These are phyloP conservation scores for Terana coerulea DNA, from an alignment of 768 basidiomycete species.

Conservation along the genomic window DNA sequence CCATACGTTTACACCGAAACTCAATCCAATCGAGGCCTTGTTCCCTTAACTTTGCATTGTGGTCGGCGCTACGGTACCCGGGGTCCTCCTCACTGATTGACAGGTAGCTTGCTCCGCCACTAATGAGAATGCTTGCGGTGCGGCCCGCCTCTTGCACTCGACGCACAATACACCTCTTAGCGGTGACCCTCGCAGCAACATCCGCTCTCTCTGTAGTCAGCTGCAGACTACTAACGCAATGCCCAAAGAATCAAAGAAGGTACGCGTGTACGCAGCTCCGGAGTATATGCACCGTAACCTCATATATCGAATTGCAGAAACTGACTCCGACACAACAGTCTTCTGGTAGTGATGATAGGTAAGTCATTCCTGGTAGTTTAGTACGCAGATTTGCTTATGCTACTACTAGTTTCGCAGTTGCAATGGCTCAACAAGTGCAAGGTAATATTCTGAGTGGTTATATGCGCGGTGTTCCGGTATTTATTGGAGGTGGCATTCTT, in stretches of 20 bases:
- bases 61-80: not conserved
- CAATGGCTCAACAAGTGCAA: conserved; percentile 25
- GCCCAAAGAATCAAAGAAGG: conserved; percentile 1
- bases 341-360: conserved; percentile 22
- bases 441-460: conserved; percentile 10
- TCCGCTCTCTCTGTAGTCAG: not conserved
- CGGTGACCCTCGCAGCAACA: not conserved
- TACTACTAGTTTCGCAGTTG: conserved; percentile 19
- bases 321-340: conserved; percentile 3
- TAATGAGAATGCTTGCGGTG: too few relatives aligned
- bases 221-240: too few relatives aligned
- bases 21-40: not conserved
- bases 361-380: not conserved
- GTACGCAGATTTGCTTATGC: not conserved
- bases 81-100: not conserved
- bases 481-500: not conserved
- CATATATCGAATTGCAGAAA: not conserved
- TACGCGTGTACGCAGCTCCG: not conserved
- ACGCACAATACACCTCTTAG: not conserved
- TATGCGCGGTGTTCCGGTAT: not conserved
- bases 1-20: not conserved
- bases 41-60: too few relatives aligned
- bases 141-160: too few relatives aligned
- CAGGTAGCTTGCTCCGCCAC: not conserved
- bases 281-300: not conserved